Evolutionary conservation across 306 rosid genomes (phyloP).

Genomic region (Begonia peltatifolia): DNA sequence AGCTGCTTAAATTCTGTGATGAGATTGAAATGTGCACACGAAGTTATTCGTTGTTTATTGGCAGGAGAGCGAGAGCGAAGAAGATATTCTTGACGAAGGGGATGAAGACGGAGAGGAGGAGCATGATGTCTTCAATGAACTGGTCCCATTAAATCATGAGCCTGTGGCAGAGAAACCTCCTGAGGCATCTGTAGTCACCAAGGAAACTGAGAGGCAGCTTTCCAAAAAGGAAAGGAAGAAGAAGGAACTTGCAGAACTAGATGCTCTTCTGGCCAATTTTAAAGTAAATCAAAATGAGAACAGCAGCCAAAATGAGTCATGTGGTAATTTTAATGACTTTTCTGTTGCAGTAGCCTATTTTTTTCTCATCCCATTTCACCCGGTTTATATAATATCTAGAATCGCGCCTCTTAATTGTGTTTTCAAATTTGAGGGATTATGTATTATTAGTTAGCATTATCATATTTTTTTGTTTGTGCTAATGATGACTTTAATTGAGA

Average conservation of each 20-base stretch:
- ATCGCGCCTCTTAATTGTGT: too few relatives aligned
- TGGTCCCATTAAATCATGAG: slow-evolving; percentile 30
- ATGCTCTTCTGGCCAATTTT: slow-evolving; percentile 87
- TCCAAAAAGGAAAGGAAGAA: slow-evolving; percentile 87
- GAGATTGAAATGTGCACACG: neutral
- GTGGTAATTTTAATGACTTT: slow-evolving; percentile 31
- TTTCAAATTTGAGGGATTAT: too few relatives aligned
- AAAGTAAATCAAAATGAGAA: slow-evolving; percentile 50
- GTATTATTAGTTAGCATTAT: too few relatives aligned
- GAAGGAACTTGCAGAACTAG: slow-evolving; percentile 93
- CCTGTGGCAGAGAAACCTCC: slow-evolving; percentile 34
- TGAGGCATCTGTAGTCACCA: slow-evolving; percentile 41
- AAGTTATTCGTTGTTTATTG: slow-evolving; percentile 1
- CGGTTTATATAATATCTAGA: too few relatives aligned
- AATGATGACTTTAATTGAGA: neutral
- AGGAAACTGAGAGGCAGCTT: slow-evolving; percentile 78
- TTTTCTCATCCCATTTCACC: too few relatives aligned
- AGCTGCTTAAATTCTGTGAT: too few relatives aligned
- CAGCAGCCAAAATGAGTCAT: slow-evolving; percentile 50
- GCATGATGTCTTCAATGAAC: slow-evolving; percentile 43
- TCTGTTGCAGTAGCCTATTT: neutral
- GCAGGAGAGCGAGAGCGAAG: slow-evolving; percentile 81
- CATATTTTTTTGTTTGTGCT: neutral
- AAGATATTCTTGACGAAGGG: slow-evolving; percentile 76
- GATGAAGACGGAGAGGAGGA: slow-evolving; percentile 89